Conservation (phyloP, 306 rosid species). For the Cicer arietinum region DNA sequence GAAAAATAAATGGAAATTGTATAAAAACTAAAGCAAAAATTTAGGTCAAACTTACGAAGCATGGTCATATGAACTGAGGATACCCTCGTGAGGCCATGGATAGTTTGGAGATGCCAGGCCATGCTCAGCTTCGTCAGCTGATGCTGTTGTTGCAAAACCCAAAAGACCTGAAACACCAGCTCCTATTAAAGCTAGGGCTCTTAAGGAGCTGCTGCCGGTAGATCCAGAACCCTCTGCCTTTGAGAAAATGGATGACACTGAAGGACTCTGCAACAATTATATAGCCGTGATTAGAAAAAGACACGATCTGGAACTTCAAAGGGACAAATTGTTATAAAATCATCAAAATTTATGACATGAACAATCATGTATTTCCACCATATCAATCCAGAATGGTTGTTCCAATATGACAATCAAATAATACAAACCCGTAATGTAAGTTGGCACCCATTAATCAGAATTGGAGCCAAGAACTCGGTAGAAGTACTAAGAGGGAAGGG, state of each 20-base stretch:
- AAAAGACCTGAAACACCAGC: constrained; percentile 84
- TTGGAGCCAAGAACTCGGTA: neutral
- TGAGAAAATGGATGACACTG: constrained; percentile 58
- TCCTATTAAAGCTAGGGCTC: constrained; percentile 88
- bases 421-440: constrained; percentile 20
- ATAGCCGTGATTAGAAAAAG: constrained; percentile 33
- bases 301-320: neutral
- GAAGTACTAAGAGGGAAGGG: neutral
- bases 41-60: constrained; percentile 74
- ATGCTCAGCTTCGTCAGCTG: constrained; percentile 98
- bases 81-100: constrained; percentile 99
- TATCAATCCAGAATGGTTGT: constrained; percentile 10
- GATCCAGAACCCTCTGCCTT: constrained; percentile 68
- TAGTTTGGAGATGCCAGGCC: constrained; percentile 87
- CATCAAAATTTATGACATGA: neutral
- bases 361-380: neutral
- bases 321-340: constrained; percentile 7
- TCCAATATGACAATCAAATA: constrained; percentile 15
- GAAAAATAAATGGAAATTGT: neutral
- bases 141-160: constrained; percentile 78
- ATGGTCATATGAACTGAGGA: constrained; percentile 96
- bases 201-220: constrained; percentile 66
- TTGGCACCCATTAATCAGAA: constrained; percentile 30
- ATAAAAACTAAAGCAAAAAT: neutral
- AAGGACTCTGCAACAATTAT: constrained; percentile 55